Percentiles rank a stretch among this genome's conserved stretches.
Evolutionary conservation across 352 stramenopile genomes (phyloP).

Genomic region (Globisporangium spiculum): DNA sequence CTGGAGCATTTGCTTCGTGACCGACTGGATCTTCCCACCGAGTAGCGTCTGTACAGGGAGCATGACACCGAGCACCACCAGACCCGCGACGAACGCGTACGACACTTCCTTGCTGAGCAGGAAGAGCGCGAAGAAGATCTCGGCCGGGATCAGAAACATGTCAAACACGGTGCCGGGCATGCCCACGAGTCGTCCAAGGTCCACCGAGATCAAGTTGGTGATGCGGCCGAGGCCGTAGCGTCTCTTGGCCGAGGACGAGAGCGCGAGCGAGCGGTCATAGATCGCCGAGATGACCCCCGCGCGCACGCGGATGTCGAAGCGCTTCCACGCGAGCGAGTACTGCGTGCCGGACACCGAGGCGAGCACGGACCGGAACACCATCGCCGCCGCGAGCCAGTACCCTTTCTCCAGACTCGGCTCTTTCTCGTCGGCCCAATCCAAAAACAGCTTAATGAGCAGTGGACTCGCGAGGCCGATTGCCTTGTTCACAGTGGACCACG

Average conservation of each 20-base stretch:
- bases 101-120: conserved; percentile 77
- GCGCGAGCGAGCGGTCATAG: conserved; percentile 50
- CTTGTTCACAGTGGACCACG: conserved; percentile 79
- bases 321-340: conserved; percentile 73
- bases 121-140: conserved; percentile 74
- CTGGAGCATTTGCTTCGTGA: conserved; percentile 68
- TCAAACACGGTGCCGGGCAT: conserved; percentile 79
- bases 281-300: conserved; percentile 70
- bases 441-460: conserved; percentile 77
- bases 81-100: conserved; percentile 79
- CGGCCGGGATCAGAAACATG: conserved; percentile 68
- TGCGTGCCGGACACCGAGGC: conserved; percentile 71
- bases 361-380: conserved; percentile 52
- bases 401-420: conserved; percentile 37
- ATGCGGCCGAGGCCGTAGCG: conserved; percentile 55
- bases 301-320: conserved; percentile 71
- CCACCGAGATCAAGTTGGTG: conserved; percentile 78
- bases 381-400: conserved; percentile 55
- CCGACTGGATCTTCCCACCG: conserved; percentile 69
- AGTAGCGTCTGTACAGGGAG: conserved; percentile 82
- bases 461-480: conserved; percentile 59
- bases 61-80: conserved; percentile 77
- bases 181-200: conserved; percentile 65
- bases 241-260: conserved; percentile 31
- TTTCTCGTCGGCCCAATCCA: conserved; percentile 61